phyloP scores from a whole-genome alignment of 208 protist genomes.

The Acanthamoeba quina region DNA sequence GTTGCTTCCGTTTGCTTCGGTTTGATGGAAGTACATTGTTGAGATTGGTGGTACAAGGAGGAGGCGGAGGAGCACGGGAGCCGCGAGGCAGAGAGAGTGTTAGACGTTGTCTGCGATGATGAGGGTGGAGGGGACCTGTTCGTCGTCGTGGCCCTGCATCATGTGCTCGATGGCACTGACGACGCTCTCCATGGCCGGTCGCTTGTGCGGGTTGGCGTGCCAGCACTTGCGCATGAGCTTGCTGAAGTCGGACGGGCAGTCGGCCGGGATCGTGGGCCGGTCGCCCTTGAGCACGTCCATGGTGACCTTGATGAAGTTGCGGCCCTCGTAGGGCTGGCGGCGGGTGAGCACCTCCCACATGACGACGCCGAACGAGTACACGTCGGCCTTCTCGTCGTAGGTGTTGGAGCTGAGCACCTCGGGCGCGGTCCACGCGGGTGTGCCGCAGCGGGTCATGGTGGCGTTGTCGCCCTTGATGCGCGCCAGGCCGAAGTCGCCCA shows the following conservation, averaged over 20 bases:
- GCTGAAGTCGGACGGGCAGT: slow-evolving; percentile 15
- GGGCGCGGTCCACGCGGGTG: slow-evolving; percentile 85
- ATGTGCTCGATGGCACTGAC: not conserved
- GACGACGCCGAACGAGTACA: slow-evolving; percentile 87
- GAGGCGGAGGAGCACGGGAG: too few species aligned
- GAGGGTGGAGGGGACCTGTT: not conserved
- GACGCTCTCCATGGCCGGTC: slow-evolving; percentile 24
- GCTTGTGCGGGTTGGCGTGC: slow-evolving; percentile 3
- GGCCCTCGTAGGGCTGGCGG: slow-evolving; percentile 21
- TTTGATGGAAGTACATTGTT: too few species aligned
- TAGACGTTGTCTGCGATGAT: slow-evolving; percentile 1
- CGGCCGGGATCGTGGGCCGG: slow-evolving; percentile 8
- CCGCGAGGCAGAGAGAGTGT: not conserved
- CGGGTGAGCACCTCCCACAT: slow-evolving; percentile 85
- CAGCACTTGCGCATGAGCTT: slow-evolving; percentile 62
- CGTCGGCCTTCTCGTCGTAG: slow-evolving; percentile 83
- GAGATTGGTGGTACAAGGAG: too few species aligned
- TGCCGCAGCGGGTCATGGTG: slow-evolving; percentile 83
- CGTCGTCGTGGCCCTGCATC: slow-evolving; percentile 9
- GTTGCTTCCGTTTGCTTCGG: too few species aligned
- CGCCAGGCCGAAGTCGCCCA: slow-evolving; percentile 81
- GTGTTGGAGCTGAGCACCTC: slow-evolving; percentile 74
- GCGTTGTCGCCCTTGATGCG: slow-evolving; percentile 74
- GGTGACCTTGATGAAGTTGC: slow-evolving; percentile 11
- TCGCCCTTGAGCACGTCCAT: slow-evolving; percentile 42